These are phyloP conservation scores for Chaetomiaceae sp. DNA, from an alignment of 2,329 filamentous ascomycete species.

Conservation along the genomic window DNA sequence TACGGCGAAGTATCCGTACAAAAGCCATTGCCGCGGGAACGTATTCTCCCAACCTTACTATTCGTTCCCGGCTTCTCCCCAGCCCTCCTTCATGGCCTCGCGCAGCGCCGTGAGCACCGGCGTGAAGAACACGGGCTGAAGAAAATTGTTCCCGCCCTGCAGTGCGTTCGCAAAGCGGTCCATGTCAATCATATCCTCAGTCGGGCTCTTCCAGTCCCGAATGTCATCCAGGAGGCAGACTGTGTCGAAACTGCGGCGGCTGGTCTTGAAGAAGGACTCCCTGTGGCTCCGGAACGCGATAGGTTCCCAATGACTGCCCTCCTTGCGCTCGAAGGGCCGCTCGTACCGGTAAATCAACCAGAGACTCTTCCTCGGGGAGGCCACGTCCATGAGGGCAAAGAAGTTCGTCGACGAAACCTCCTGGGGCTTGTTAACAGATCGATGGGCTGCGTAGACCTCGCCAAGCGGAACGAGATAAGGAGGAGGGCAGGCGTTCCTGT, in stretches of 20 bases:
- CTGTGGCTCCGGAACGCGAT: background rate
- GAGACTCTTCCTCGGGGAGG: background rate
- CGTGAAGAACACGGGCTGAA: background rate
- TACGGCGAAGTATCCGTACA: too few species aligned
- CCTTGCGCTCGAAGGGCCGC: background rate
- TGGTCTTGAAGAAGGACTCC: background rate
- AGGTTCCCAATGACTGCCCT: background rate
- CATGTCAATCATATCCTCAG: background rate
- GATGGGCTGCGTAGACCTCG: background rate
- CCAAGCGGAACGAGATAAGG: background rate
- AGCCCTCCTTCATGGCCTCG: background rate
- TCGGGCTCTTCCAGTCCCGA: background rate
- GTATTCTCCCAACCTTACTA: background rate
- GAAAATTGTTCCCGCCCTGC: background rate
- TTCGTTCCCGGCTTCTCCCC: background rate
- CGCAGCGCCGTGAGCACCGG: background rate
- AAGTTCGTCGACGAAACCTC: conserved; percentile 4
- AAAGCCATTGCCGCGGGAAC: too few species aligned
- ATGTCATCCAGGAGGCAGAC: background rate
- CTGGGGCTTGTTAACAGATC: background rate
- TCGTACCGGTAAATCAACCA: conserved; percentile 13
- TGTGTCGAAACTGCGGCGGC: background rate
- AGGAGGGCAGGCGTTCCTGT: background rate
- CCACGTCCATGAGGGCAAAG: conserved; percentile 8
- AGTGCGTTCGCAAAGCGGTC: background rate